A percentile compares a stretch with the other conserved stretches of the same genome.
These are phyloP conservation scores for Casuarina cunninghamiana DNA, from an alignment of 306 rosid genomes.

Conservation along the genomic window DNA sequence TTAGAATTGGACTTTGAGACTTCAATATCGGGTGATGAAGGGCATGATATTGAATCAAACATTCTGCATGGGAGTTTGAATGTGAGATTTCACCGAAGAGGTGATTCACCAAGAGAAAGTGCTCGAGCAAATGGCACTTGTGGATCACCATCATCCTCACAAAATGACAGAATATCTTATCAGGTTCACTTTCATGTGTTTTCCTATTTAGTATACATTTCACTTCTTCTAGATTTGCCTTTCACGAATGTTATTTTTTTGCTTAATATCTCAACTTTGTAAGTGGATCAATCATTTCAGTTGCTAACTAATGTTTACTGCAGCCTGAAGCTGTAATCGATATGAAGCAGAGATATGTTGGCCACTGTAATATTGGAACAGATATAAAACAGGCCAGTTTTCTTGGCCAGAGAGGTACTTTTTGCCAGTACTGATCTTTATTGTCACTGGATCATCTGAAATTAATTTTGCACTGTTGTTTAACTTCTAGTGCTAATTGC, in stretches of 20 bases:
- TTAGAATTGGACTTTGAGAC: constrained; percentile 91
- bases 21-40: constrained; percentile 83
- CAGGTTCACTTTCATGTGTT: constrained; percentile 48
- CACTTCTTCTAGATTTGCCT: not conserved
- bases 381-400: constrained; percentile 97
- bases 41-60: constrained; percentile 68
- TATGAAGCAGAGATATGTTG: constrained; percentile 89
- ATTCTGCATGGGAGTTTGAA: constrained; percentile 84
- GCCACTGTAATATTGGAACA: constrained; percentile 95
- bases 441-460: not conserved
- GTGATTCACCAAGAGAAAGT: constrained; percentile 62
- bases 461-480: not conserved
- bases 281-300: not conserved
- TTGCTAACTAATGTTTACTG: constrained; percentile 23
- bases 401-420: constrained; percentile 91
- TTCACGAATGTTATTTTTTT: constrained; percentile 7
- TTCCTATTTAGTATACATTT: not conserved
- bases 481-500: not conserved
- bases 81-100: constrained; percentile 77
- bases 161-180: constrained; percentile 52
- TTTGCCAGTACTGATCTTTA: constrained; percentile 10
- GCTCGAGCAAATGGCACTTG: constrained; percentile 58
- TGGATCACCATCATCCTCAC: constrained; percentile 79
- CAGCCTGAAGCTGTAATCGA: constrained; percentile 89
- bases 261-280: not conserved